These are phyloP conservation scores for Aspergillus viridinutans DNA, from an alignment of 2,329 filamentous ascomycete genomes.

Conservation along the genomic window DNA sequence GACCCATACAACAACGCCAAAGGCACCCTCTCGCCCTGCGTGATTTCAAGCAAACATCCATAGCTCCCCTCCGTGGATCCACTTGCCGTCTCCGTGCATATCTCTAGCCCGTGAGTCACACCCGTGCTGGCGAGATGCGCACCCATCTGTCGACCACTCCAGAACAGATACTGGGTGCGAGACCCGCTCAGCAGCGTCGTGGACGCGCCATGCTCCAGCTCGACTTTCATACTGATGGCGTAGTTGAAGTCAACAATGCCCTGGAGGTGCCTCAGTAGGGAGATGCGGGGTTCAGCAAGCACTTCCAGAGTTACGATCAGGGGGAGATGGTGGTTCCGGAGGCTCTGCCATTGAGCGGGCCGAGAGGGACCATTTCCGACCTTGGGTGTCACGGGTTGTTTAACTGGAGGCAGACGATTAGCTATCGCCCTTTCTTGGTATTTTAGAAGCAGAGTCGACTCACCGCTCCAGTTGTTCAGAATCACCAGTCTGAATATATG, in stretches of 20 bases:
- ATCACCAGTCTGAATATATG: constrained; percentile 61
- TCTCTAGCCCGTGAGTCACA: constrained; percentile 28
- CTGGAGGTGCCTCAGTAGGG: constrained; percentile 15
- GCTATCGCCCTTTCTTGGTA: too few relatives aligned
- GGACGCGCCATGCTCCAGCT: constrained; percentile 9
- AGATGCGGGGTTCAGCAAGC: constrained; percentile 30
- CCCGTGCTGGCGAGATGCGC: constrained; percentile 26
- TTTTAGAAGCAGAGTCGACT: not conserved
- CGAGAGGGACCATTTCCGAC: constrained; percentile 46
- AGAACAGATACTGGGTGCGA: constrained; percentile 20
- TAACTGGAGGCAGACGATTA: not conserved
- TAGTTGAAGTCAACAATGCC: constrained; percentile 16
- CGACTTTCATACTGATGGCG: constrained; percentile 19
- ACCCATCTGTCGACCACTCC: constrained; percentile 27
- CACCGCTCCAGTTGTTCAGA: constrained; percentile 56
- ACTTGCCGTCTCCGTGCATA: constrained; percentile 30
- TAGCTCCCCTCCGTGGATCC: constrained; percentile 17
- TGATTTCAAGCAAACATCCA: constrained; percentile 28
- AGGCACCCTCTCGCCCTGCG: constrained; percentile 20
- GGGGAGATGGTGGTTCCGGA: constrained; percentile 57
- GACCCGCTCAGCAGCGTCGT: constrained; percentile 12
- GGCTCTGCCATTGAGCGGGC: constrained; percentile 59
- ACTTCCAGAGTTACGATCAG: constrained; percentile 61
- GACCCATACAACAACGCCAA: constrained; percentile 14
- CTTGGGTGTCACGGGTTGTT: constrained; percentile 51